These are phyloP conservation scores for Adiantum capillusveneris DNA, from an alignment of 75 land plant genomes.

Conservation along the genomic window DNA sequence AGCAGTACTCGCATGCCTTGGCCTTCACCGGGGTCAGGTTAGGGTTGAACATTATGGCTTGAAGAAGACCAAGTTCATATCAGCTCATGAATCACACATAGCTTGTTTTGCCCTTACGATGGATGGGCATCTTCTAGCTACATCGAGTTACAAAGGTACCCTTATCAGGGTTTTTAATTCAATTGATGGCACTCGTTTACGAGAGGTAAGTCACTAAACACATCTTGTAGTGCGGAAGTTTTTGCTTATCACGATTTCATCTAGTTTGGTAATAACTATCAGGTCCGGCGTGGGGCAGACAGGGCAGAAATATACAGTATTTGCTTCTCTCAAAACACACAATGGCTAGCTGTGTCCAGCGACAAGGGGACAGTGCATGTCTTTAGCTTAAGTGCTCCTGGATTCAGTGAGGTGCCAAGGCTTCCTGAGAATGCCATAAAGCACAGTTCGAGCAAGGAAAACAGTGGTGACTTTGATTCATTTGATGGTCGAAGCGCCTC, in stretches of 20 bases:
- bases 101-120: conserved; percentile 59
- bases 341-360: conserved; percentile 83
- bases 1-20: conserved; percentile 82
- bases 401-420: neutral
- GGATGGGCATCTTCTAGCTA: conserved; percentile 84
- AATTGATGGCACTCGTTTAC: conserved; percentile 75
- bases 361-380: conserved; percentile 92
- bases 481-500: neutral
- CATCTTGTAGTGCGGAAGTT: too few species aligned
- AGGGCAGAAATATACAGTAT: conserved; percentile 80
- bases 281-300: conserved; percentile 83
- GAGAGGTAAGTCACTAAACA: conserved; percentile 58
- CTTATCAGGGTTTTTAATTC: conserved; percentile 83
- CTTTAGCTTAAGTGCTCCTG: conserved; percentile 42
- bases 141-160: conserved; percentile 84
- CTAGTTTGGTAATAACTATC: neutral
- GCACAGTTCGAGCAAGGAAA: too few species aligned
- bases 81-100: conserved; percentile 69
- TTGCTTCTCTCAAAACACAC: conserved; percentile 65
- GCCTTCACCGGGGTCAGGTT: conserved; percentile 72
- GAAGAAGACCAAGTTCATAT: conserved; percentile 59
- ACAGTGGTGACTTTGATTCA: conserved; percentile 9
- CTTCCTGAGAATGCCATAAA: neutral
- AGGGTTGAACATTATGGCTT: conserved; percentile 69
- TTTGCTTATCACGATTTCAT: too few species aligned